phyloP scores from a whole-genome alignment of 2,329 filamentous ascomycete genomes.

The Talaromyces sp. region DNA sequence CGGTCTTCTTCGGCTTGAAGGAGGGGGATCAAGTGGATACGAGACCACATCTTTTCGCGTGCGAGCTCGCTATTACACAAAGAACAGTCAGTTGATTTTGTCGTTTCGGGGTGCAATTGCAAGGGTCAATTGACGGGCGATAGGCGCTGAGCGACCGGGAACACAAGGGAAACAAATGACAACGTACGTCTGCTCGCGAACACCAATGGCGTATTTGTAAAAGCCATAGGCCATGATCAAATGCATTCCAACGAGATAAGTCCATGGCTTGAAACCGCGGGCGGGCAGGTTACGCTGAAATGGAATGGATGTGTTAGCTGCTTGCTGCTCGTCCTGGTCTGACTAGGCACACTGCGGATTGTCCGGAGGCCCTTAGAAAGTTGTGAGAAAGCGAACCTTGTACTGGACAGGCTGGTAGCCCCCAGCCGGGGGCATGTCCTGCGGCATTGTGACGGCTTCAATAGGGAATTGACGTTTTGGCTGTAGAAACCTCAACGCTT shows the following conservation, averaged over 20 bases:
- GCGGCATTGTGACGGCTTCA: conserved; percentile 62
- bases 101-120: neutral
- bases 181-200: conserved; percentile 83
- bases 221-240: conserved; percentile 83
- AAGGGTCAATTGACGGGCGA: neutral
- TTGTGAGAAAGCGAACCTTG: conserved; percentile 57
- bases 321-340: neutral
- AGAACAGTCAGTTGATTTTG: neutral
- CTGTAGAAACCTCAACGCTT: conserved; percentile 1
- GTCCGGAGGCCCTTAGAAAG: neutral
- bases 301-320: conserved; percentile 6
- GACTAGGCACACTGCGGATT: neutral
- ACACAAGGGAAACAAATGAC: neutral
- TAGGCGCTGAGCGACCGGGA: neutral
- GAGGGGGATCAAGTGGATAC: conserved; percentile 88
- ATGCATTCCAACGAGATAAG: conserved; percentile 70
- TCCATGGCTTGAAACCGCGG: conserved; percentile 78
- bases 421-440: conserved; percentile 93
- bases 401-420: conserved; percentile 97
- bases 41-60: conserved; percentile 96
- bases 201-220: conserved; percentile 75
- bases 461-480: conserved; percentile 16
- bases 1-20: conserved; percentile 96
- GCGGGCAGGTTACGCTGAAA: conserved; percentile 80
- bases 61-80: conserved; percentile 67